Percentiles rank a stretch among this genome's conserved stretches.
Conservation (phyloP, 2,329 filamentous ascomycete species). For the Ceratocystis eucalypticola region DNA sequence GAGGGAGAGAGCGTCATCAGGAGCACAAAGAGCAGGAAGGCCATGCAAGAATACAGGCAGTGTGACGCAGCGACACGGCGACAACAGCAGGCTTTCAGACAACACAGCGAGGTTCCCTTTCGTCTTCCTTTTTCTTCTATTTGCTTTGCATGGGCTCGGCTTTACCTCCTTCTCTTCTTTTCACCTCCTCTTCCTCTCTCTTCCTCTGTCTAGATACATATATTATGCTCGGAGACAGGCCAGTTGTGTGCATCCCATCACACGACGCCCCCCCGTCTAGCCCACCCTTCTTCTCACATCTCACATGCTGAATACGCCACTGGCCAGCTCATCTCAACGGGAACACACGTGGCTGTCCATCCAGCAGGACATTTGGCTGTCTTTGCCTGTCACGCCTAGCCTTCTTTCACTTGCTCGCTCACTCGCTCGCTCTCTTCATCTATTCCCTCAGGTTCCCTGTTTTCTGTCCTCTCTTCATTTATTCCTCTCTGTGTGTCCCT, state of each 20-base stretch:
- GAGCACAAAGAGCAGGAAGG: background rate
- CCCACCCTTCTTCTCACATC: background rate
- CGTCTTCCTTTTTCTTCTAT: background rate
- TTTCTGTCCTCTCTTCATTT: too few species aligned
- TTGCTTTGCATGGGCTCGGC: background rate
- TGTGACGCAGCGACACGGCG: slow-evolving; percentile 3
- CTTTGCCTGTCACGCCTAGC: too few species aligned
- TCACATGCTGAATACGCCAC: background rate
- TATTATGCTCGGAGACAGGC: background rate
- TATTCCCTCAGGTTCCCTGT: too few species aligned
- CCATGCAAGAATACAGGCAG: background rate
- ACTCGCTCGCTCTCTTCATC: too few species aligned
- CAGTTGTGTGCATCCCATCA: background rate
- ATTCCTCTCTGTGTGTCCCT: too few species aligned
- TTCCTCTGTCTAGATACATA: slow-evolving; percentile 1
- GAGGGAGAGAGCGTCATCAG: background rate
- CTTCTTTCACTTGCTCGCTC: too few species aligned
- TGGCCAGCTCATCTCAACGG: background rate
- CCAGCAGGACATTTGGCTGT: too few species aligned
- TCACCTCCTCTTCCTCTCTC: background rate
- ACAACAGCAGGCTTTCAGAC: background rate
- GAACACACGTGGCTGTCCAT: background rate
- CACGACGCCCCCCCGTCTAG: background rate
- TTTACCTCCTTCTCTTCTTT: background rate
- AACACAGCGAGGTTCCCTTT: background rate